These are phyloP conservation scores for Oidium heveae DNA, from an alignment of 2,329 filamentous ascomycete genomes.

Conservation along the genomic window DNA sequence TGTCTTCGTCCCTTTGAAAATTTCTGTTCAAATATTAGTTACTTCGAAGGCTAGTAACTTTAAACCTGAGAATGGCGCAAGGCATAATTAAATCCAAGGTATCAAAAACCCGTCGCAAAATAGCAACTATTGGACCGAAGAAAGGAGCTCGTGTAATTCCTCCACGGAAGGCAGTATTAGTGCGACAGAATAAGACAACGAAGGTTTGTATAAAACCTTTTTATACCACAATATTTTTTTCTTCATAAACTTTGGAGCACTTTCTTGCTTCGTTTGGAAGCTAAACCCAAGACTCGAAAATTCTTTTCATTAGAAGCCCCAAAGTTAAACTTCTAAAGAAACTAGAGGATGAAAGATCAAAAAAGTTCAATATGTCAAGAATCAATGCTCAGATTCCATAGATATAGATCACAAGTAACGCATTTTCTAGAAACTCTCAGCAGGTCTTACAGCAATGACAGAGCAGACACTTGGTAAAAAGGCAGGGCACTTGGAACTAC, in stretches of 20 bases:
- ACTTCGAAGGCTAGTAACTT: no score
- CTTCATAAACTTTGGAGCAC: no score
- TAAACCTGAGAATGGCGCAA: conserved; percentile 11
- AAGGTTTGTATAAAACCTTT: conserved; percentile 21
- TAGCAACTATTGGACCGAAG: conserved; percentile 21
- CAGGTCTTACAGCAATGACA: conserved; percentile 37
- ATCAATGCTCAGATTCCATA: no score
- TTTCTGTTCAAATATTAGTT: no score
- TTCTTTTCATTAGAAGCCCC: no score
- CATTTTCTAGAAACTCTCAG: conserved; percentile 28
- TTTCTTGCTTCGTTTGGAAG: no score
- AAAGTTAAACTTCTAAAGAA: no score
- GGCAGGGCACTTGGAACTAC: conserved; percentile 44
- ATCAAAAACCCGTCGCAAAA: conserved; percentile 12
- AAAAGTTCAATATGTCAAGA: no score
- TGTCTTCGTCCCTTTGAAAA: no score
- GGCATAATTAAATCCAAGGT: conserved; percentile 13
- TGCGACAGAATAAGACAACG: conserved; percentile 34
- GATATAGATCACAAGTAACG: no score
- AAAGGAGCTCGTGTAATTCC: conserved; percentile 36
- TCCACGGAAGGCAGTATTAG: conserved; percentile 35
- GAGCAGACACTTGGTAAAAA: conserved; percentile 39
- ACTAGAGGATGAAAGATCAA: no score
- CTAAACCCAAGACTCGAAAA: no score
- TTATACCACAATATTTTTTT: not conserved